Base-by-base conservation (phyloP, 2,329 filamentous ascomycete species). In the Ceratocystis diversiconidia region DNA sequence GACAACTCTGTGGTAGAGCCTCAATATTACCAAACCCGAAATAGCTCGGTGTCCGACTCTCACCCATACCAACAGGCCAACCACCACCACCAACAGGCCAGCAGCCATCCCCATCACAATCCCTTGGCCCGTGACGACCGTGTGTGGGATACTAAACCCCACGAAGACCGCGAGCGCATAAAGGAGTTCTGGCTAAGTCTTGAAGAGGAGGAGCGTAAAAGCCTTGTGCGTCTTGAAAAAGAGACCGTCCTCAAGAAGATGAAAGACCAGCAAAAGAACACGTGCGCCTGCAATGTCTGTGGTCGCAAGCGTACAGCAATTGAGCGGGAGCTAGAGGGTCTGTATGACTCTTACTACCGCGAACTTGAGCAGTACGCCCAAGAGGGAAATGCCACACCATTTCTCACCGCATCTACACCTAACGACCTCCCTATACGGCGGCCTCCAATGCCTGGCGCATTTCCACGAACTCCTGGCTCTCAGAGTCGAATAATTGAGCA, bases 241-340 rank as follows among this genome's bases (percentile, higher is more conserved):
- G 92, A 99, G 76, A 92, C 94, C 6, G 94, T 99, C 0, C 78
- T 99, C 66, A 91, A 90, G 73, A 99, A 99, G 80, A 99, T 99
- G 94, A 99, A 99, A 80, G 94, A 99, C 76, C 94, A 99, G 76
- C 94, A 99, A 75, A 97, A 97, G 76, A 92, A 97, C 75, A 97
- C 92, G 1, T 99, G 94, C 79, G 96, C 92, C 74, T 99, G 94
- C 76, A 95, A 91, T 3, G 92, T 99, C 50, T 99, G 94, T 75
- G 94, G 94, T 64, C 85, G 94, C 70, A 99, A 99, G 78, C 85
- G 94, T 64, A 96, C 89, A 12, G 94, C 94, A 48, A 99, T 99
- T 70, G 94, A 99, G 76, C 94, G 99, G 76, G 94, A 99, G 76
- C 80, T 99, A 12, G 94, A 99, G 74, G 92, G 95, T 19, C 82